Evolutionary conservation across 768 basidiomycete species (phyloP).

Genomic region (Tulasnella sp.): DNA sequence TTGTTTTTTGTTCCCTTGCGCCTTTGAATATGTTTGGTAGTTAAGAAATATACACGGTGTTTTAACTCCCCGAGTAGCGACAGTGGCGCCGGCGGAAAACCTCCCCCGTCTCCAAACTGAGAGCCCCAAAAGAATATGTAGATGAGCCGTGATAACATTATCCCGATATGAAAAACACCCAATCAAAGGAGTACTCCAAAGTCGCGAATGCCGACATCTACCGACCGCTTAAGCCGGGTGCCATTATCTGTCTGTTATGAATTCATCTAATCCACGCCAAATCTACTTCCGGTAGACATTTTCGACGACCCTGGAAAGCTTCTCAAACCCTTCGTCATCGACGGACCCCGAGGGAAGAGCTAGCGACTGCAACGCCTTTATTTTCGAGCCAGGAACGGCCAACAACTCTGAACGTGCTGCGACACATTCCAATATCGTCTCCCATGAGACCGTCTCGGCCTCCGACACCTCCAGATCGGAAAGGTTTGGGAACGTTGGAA

Average conservation of each 20-base stretch:
- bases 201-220: too few species aligned
- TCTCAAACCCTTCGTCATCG: neutral
- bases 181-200: too few species aligned
- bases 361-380: neutral
- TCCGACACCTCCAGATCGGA: neutral
- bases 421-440: neutral
- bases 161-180: too few species aligned
- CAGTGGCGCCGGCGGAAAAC: too few species aligned
- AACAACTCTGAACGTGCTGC: neutral
- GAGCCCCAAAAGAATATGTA: too few species aligned
- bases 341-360: neutral
- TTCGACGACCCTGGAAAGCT: neutral
- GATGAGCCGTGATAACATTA: too few species aligned
- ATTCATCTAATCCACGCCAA: too few species aligned
- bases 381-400: neutral
- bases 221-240: too few species aligned
- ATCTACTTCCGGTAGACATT: too few species aligned
- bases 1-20: neutral
- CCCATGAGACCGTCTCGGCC: neutral
- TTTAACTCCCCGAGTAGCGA: neutral
- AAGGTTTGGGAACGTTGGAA: neutral
- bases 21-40: neutral
- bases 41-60: neutral
- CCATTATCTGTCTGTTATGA: too few species aligned
- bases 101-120: too few species aligned